Evolutionary conservation across 805 yeast species (phyloP).

Genomic region (Wickerhamiella domercqiae): DNA sequence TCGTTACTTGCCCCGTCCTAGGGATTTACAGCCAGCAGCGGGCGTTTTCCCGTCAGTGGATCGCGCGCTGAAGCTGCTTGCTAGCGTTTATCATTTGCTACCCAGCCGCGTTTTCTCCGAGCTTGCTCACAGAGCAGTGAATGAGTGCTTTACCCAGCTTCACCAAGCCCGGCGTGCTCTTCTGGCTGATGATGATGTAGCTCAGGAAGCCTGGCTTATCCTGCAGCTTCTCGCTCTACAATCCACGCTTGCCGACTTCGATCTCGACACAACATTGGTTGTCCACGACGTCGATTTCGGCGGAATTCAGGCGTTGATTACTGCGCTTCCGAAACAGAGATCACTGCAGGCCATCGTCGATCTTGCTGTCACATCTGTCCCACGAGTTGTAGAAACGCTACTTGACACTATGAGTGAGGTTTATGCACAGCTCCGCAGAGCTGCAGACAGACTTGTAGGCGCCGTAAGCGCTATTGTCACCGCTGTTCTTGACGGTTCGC

Average conservation of each 20-base stretch:
- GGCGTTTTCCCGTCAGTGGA: conserved; percentile 5
- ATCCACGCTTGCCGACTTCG: conserved; percentile 57
- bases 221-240: conserved; percentile 58
- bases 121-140: conserved; percentile 74
- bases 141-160: conserved; percentile 46
- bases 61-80: conserved; percentile 46
- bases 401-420: conserved; percentile 64
- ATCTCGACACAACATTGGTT: conserved; percentile 46
- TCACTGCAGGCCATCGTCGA: conserved; percentile 25
- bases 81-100: conserved; percentile 66
- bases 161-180: conserved; percentile 3
- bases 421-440: conserved; percentile 52
- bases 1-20: conserved; percentile 41
- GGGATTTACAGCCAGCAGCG: conserved; percentile 11
- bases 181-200: conserved; percentile 23
- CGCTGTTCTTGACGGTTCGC: too few species aligned
- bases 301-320: conserved; percentile 46
- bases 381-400: conserved; percentile 67
- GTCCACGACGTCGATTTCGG: conserved; percentile 70
- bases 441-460: conserved; percentile 28
- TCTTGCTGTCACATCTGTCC: conserved; percentile 56
- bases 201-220: conserved; percentile 51
- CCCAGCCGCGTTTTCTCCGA: conserved; percentile 70
- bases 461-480: conserved; percentile 3
- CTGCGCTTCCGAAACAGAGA: conserved; percentile 10